Evolutionary conservation across 164 flowering plant genomes (phyloP).

Genomic region (Dillenia suffruticosa): DNA sequence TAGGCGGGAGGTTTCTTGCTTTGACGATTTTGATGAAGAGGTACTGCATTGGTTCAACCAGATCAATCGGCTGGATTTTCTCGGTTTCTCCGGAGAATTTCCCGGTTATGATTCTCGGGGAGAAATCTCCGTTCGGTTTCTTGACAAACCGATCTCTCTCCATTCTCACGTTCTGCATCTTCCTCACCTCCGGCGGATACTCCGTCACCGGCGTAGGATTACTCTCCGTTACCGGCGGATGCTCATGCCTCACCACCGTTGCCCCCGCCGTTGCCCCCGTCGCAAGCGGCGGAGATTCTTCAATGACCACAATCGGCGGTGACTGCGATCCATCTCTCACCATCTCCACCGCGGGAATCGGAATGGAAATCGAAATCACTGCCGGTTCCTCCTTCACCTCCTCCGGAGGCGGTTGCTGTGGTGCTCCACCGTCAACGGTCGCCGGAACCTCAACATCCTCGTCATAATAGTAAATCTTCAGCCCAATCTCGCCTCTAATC

Average conservation of each 20-base stretch:
- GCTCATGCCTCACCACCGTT: neutral
- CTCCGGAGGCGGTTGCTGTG: constrained; percentile 7
- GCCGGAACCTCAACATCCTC: constrained; percentile 33
- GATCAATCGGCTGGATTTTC: constrained; percentile 40
- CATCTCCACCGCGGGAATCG: constrained; percentile 11
- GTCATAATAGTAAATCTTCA: constrained; percentile 67
- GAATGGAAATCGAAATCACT: constrained; percentile 12
- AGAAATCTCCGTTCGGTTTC: constrained; percentile 43
- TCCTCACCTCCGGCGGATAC: constrained; percentile 40
- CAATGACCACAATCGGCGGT: constrained; percentile 36
- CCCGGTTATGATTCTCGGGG: constrained; percentile 46
- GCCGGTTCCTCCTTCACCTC: constrained; percentile 3
- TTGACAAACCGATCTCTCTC: constrained; percentile 36
- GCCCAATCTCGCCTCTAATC: constrained; percentile 78
- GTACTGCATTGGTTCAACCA: constrained; percentile 91
- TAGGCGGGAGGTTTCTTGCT: constrained; percentile 54
- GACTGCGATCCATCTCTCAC: constrained; percentile 22
- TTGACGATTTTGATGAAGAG: constrained; percentile 73
- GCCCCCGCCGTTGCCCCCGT: constrained; percentile 9
- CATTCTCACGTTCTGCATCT: constrained; percentile 35
- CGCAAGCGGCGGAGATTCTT: constrained; percentile 35
- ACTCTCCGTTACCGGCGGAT: neutral
- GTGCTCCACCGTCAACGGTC: constrained; percentile 7
- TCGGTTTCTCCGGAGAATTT: constrained; percentile 29
- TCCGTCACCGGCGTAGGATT: constrained; percentile 9